phyloP scores from a whole-genome alignment of 768 basidiomycete genomes.

The Tephrocybe sp. region DNA sequence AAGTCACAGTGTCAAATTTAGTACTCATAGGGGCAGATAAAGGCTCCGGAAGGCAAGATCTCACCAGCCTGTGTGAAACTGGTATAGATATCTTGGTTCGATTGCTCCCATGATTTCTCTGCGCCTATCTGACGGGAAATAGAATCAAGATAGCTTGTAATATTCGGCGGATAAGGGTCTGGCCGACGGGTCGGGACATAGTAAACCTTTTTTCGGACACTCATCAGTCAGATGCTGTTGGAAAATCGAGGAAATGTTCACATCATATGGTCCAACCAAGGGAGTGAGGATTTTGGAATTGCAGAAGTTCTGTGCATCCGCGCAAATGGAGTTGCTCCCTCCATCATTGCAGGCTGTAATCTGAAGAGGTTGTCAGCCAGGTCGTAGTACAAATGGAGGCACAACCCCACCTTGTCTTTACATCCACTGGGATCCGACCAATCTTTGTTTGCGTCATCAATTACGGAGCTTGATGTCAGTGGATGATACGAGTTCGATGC shows the following conservation, averaged over 20 bases:
- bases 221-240: background rate
- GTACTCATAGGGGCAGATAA: no score
- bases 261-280: slow-evolving; percentile 54
- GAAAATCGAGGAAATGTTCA: slow-evolving; percentile 19
- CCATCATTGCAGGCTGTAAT: slow-evolving; percentile 52
- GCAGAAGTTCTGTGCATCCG: slow-evolving; percentile 56
- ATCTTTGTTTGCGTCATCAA: slow-evolving; percentile 40
- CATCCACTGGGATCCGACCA: slow-evolving; percentile 49
- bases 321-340: slow-evolving; percentile 49
- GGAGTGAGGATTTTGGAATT: slow-evolving; percentile 53
- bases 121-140: slow-evolving; percentile 41
- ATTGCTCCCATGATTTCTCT: slow-evolving; percentile 41
- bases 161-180: slow-evolving; percentile 50
- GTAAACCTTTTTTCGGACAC: slow-evolving; percentile 34
- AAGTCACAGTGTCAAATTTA: background rate
- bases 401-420: slow-evolving; percentile 38
- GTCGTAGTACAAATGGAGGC: background rate
- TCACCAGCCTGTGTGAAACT: slow-evolving; percentile 49
- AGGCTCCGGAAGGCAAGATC: no score
- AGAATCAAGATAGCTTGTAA: slow-evolving; percentile 31
- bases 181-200: slow-evolving; percentile 44
- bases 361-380: slow-evolving; percentile 22
- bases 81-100: slow-evolving; percentile 41
- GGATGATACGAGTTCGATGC: slow-evolving; percentile 55
- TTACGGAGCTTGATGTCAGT: slow-evolving; percentile 41